Base-by-base conservation (phyloP, 345 rosid species). In the Schrenkiella parvula region DNA sequence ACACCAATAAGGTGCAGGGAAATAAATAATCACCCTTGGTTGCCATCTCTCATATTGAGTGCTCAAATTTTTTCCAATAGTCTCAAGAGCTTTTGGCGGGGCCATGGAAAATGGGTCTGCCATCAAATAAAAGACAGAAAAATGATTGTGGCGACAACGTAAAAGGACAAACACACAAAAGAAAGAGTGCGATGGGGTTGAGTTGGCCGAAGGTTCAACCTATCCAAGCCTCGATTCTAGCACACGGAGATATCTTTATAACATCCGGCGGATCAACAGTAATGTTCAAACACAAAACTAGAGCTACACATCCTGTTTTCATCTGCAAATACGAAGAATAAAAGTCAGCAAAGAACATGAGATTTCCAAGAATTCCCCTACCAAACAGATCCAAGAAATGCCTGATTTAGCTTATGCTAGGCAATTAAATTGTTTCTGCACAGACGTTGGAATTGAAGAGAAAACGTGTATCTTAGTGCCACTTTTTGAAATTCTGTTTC, bases 151-250 rank as follows among this genome's bases (percentile, higher is more conserved):
- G 55, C 17, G 1, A 32, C 35, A 37, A 54, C 18, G 7, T 26
- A 21, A 56, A 56, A 29, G 31, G 17, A 48, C 26, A 32, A 23
- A 57, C 63, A 43, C 47, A 32, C 14, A 59, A 60, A 57, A 77
- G 32, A 65, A 57, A 72, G 51, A 59, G 22, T 58, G 55, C 34
- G 23, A 43, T 10, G 34, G 11, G 17, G 51, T 32, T 59, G 35
- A 66, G 55, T 41, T 43, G 47, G 63, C 46, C 58, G 54, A 48
- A 59, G 71, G 62, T 69, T 14, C 1, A 77, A 76, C 99, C 99
- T 87, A 90, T 88, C 99, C 98, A 95, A 79, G 98, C 93, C 79
- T 95, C 99, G 89, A 95, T 86, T 84, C 99, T 88, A 59, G 99
- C 99, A 90, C 99, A 95, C 34, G 99, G 98, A 35, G 99, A 88